phyloP scores from a whole-genome alignment of 129 eudicot genomes.

The Saussurea involucrata region DNA sequence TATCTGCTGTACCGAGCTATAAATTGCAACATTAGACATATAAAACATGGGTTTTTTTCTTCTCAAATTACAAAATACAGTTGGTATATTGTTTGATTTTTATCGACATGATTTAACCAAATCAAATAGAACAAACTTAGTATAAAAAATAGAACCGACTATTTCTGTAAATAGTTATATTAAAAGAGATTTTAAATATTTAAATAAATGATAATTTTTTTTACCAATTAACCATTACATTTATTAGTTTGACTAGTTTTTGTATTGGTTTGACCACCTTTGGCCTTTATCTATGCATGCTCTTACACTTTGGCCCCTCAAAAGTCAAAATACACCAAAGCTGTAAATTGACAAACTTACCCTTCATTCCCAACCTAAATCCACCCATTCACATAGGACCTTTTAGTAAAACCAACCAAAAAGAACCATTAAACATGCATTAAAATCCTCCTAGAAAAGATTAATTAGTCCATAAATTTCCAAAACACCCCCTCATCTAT shows the following conservation, averaged over 20 bases:
- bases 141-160: background rate
- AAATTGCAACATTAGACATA: background rate
- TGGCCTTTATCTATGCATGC: background rate
- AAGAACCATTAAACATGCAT: background rate
- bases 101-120: too few relatives aligned
- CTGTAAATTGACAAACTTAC: background rate
- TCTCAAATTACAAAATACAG: background rate
- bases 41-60: background rate
- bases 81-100: too few relatives aligned
- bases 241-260: constrained; percentile 14
- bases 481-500: background rate
- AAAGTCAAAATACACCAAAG: constrained; percentile 19
- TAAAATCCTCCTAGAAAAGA: background rate
- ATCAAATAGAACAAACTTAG: background rate
- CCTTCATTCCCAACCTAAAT: background rate
- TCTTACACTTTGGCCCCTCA: constrained; percentile 3
- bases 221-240: background rate
- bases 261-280: background rate
- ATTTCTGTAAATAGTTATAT: background rate
- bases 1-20: background rate
- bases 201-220: background rate
- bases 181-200: background rate
- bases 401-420: background rate
- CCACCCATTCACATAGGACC: background rate
- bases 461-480: background rate